Conservation (phyloP, 2,329 filamentous ascomycete species). For the Tolypocladium amazonense region DNA sequence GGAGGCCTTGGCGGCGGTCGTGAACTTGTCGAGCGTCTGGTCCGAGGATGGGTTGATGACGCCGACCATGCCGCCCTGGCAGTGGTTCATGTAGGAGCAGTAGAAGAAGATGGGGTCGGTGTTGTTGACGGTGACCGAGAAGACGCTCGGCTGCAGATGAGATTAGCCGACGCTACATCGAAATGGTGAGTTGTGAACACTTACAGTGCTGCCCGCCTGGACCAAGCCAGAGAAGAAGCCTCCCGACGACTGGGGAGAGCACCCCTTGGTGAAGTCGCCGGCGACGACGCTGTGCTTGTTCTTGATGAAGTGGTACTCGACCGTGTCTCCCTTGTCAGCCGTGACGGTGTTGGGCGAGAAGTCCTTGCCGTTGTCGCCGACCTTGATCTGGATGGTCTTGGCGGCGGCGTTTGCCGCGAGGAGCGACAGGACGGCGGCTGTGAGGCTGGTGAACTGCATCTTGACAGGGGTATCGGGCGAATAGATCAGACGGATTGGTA, state of each 20-base stretch:
- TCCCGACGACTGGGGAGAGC: conserved; percentile 22
- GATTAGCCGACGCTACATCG: conserved; percentile 1
- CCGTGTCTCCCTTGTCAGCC: conserved; percentile 31
- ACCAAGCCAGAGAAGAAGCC: conserved; percentile 8
- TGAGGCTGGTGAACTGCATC: conserved; percentile 8
- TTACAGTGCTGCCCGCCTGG: conserved; percentile 1
- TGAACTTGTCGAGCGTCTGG: conserved; percentile 10
- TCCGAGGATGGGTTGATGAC: conserved; percentile 15
- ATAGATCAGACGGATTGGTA: background rate
- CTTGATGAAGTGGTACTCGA: conserved; percentile 40
- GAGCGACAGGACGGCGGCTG: conserved; percentile 4
- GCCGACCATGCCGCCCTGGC: conserved; percentile 19
- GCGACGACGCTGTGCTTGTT: conserved; percentile 34
- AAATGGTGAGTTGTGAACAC: background rate
- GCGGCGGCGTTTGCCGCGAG: conserved; percentile 17
- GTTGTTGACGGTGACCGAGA: conserved; percentile 15
- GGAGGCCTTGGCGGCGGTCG: conserved; percentile 3
- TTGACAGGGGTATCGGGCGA: background rate
- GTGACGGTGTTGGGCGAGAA: conserved; percentile 24
- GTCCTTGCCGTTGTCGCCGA: conserved; percentile 35
- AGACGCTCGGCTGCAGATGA: conserved; percentile 5
- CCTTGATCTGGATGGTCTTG: conserved; percentile 27
- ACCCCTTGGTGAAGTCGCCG: conserved; percentile 36
- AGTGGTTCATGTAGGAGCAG: conserved; percentile 16
- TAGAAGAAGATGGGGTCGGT: conserved; percentile 20